phyloP scores from a whole-genome alignment of 179 eudicot genomes.

The Spinacia oleracea region DNA sequence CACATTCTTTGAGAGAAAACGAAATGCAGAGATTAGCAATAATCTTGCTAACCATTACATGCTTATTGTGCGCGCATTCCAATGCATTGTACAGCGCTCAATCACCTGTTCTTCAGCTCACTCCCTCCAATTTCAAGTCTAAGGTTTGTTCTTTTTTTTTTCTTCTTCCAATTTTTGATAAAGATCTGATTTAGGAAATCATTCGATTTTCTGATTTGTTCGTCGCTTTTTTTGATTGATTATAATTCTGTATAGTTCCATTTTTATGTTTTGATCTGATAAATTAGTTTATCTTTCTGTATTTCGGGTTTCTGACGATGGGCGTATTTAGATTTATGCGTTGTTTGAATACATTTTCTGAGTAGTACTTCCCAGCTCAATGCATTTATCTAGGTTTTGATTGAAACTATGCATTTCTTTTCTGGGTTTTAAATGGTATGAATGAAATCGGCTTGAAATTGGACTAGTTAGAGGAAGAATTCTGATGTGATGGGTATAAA shows the following conservation, averaged over 20 bases:
- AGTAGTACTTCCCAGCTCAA: neutral
- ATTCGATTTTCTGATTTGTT: neutral
- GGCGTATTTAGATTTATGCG: neutral
- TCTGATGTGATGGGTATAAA: slow-evolving; percentile 13
- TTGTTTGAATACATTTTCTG: neutral
- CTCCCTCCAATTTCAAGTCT: slow-evolving; percentile 79
- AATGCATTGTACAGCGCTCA: slow-evolving; percentile 76
- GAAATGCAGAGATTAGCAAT: slow-evolving; percentile 32
- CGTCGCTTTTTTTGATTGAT: neutral
- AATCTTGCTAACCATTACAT: slow-evolving; percentile 13
- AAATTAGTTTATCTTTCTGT: neutral
- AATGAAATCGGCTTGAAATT: neutral
- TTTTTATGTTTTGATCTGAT: neutral
- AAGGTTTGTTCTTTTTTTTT: slow-evolving; percentile 45
- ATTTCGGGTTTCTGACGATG: neutral
- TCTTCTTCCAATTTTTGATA: neutral
- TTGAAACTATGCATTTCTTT: neutral
- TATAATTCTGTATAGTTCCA: neutral
- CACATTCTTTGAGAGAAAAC: slow-evolving; percentile 8
- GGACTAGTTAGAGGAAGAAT: neutral
- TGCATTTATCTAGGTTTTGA: neutral
- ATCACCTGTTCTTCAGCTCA: slow-evolving; percentile 85
- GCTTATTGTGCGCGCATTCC: slow-evolving; percentile 27
- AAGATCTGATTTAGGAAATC: neutral
- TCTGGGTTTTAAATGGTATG: slow-evolving; percentile 7